Evolutionary conservation across 2,329 filamentous ascomycete species (phyloP), one percentile per base, ranked within the genome.

Genomic region (Aureobasidium sp.): DNA sequence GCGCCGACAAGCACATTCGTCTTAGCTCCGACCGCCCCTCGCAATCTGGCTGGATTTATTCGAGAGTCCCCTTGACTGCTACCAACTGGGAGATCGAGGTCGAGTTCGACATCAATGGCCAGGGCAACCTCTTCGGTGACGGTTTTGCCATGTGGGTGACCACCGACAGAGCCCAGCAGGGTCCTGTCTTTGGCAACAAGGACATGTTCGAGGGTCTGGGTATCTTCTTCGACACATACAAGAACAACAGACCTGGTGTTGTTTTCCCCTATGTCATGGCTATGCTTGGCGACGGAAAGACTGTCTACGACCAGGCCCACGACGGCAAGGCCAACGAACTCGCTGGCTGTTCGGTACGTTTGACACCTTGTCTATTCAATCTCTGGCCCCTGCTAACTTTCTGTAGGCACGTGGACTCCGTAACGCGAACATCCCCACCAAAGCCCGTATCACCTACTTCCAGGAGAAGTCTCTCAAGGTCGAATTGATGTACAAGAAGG

Each of bases 11-110:
- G 77, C 97, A 97, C 77, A 88, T 99, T 69, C 92, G 94, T 69
- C 85, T 99, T 63, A 92, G 92, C 34, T 89, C 91, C 63, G 92
- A 97, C 77, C 87, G 89, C 65, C 89, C 90, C 64, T 97, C 93
- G 70, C 91, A 96, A 77, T 84, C 86, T 70, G 94, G 94, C 71
- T 97, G 90, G 90, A 81, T 97, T 68, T 97, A 93, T 79, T 97
- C 92, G 53, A 85, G 92, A 64, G 90, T 97, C 55, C 94, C 94
- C 32, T 79, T 99, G 70, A 99, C 94, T 10, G 94, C 94, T 50
- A 99, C 93, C 46, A 99, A 99, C 79, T 99, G 94, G 94, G 91
- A 97, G 83, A 88, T 99, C 67, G 90, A 95, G 76, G 84, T 97
- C 66, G 94, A 97, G 73, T 97, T 97, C 81, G 91, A 90, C 77